A percentile compares a stretch with the other conserved stretches of the same genome.
These are phyloP conservation scores for Tolypocladium cylindrosporum DNA, from an alignment of 2,329 filamentous ascomycete genomes.

Conservation along the genomic window DNA sequence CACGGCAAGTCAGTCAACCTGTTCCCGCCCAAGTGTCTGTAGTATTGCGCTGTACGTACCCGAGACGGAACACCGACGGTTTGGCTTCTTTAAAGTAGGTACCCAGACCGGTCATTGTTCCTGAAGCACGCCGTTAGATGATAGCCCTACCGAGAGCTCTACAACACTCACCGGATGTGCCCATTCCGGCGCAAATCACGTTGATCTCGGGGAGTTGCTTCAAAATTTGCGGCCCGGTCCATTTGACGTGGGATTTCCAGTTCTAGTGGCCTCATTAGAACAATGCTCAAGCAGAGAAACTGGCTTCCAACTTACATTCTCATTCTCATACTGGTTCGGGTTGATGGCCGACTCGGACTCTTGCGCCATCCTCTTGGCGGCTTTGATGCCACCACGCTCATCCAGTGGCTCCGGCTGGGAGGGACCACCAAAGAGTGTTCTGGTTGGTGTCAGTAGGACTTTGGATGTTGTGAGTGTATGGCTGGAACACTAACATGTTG, in stretches of 20 bases:
- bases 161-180: slow-evolving; percentile 35
- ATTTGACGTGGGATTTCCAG: slow-evolving; percentile 43
- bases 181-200: slow-evolving; percentile 46
- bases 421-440: slow-evolving; percentile 47
- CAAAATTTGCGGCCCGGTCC: slow-evolving; percentile 50
- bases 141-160: neutral
- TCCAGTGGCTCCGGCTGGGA: slow-evolving; percentile 47
- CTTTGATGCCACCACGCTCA: slow-evolving; percentile 41
- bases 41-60: slow-evolving; percentile 8
- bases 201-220: slow-evolving; percentile 46
- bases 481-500: slow-evolving; percentile 29
- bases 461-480: neutral
- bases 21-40: neutral
- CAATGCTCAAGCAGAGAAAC: too few relatives aligned
- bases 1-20: neutral
- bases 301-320: slow-evolving; percentile 16
- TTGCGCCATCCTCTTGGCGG: slow-evolving; percentile 29
- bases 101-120: slow-evolving; percentile 34
- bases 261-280: slow-evolving; percentile 24
- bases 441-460: slow-evolving; percentile 6
- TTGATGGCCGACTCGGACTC: slow-evolving; percentile 35
- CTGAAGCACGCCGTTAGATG: neutral
- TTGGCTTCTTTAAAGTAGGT: slow-evolving; percentile 40
- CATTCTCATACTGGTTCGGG: slow-evolving; percentile 47
- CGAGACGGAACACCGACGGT: slow-evolving; percentile 32